Evolutionary conservation across 1,284 basidiomycete genomes (phyloP).

Genomic region (Trichosporon sp.): DNA sequence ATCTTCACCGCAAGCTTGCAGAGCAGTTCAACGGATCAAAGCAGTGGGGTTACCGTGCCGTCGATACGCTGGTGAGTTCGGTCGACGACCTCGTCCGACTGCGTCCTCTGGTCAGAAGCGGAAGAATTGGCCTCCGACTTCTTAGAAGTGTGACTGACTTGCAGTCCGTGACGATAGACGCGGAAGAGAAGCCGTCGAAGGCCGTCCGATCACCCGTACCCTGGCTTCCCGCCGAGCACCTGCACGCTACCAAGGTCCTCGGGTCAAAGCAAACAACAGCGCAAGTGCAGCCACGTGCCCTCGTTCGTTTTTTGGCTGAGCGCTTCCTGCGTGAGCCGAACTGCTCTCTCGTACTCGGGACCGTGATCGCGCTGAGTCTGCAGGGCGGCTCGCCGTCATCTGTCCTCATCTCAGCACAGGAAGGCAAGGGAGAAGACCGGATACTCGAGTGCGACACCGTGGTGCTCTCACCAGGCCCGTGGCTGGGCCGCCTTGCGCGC

Average conservation of each 20-base stretch:
- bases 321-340: constrained; percentile 36
- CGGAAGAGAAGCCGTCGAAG: constrained; percentile 25
- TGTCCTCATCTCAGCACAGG: constrained; percentile 19
- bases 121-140: neutral
- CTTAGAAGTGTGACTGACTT: neutral
- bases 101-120: neutral
- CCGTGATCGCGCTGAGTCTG: constrained; percentile 23
- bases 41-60: constrained; percentile 78
- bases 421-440: constrained; percentile 33
- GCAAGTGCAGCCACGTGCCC: constrained; percentile 49
- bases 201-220: constrained; percentile 35
- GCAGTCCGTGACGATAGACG: constrained; percentile 44
- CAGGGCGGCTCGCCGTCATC: constrained; percentile 17
- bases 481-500: constrained; percentile 63
- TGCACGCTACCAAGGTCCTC: constrained; percentile 21
- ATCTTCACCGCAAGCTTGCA: constrained; percentile 73
- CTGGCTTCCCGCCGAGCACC: constrained; percentile 41
- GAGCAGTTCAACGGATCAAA: constrained; percentile 65
- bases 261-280: constrained; percentile 42
- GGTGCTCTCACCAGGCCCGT: constrained; percentile 76
- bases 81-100: neutral
- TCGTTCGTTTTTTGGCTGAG: constrained; percentile 71
- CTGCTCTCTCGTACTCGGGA: constrained; percentile 35
- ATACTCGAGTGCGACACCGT: constrained; percentile 54
- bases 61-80: constrained; percentile 51